Conservation (phyloP, 2,329 filamentous ascomycete species). For the Fusarium secorum region DNA sequence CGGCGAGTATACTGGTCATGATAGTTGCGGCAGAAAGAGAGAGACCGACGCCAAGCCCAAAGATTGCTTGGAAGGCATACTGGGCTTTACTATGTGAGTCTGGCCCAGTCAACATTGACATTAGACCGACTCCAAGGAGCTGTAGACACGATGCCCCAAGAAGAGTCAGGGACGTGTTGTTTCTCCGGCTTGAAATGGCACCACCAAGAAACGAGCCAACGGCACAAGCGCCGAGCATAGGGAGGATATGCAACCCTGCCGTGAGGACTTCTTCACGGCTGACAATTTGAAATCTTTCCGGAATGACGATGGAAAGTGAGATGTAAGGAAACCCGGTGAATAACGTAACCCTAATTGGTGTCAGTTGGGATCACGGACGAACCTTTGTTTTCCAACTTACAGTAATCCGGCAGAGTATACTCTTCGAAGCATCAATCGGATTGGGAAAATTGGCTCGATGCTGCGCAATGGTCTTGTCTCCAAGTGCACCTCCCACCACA, state of each 20-base stretch:
- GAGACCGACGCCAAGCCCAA: slow-evolving; percentile 67
- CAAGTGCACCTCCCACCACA: slow-evolving; percentile 60
- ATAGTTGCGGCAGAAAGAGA: slow-evolving; percentile 66
- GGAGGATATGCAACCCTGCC: slow-evolving; percentile 65
- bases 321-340: slow-evolving; percentile 67
- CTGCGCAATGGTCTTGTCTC: slow-evolving; percentile 46
- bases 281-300: slow-evolving; percentile 68
- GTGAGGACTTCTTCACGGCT: slow-evolving; percentile 60
- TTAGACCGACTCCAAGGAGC: slow-evolving; percentile 59
- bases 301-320: slow-evolving; percentile 64
- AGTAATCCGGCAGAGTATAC: slow-evolving; percentile 61
- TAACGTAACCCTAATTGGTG: slow-evolving; percentile 58
- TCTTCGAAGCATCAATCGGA: slow-evolving; percentile 55
- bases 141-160: slow-evolving; percentile 60
- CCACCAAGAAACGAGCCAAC: slow-evolving; percentile 65
- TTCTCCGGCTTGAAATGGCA: slow-evolving; percentile 60
- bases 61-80: slow-evolving; percentile 64
- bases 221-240: slow-evolving; percentile 64
- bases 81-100: slow-evolving; percentile 50
- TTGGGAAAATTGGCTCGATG: slow-evolving; percentile 64
- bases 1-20: slow-evolving; percentile 61
- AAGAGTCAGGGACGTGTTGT: slow-evolving; percentile 62
- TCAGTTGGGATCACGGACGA: slow-evolving; percentile 9
- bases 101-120: slow-evolving; percentile 53
- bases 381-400: slow-evolving; percentile 47